Base-by-base conservation (phyloP, 768 basidiomycete genomes). In the Kwoniella shandongensis region DNA sequence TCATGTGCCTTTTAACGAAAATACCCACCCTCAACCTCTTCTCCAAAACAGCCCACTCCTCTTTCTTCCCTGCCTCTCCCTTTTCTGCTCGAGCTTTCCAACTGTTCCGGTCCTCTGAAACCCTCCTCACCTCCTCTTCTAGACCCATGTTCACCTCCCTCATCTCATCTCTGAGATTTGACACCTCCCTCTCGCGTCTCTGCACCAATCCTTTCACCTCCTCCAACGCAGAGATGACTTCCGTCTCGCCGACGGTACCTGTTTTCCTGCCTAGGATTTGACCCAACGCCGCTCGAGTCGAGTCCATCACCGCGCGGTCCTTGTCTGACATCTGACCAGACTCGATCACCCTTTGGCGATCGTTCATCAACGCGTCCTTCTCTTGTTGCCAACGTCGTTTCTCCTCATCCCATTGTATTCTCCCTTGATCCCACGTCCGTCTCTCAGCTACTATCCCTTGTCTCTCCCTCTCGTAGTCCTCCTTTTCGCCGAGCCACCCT, bases 81-180 rank as follows among this genome's bases (percentile, higher is more conserved):
- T 67, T 53, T 18, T 76, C 75, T 15, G 56, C 47, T 44, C 62
- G 61, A 11, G 26, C 51, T 47, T 63, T 69, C 67, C 66, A 72
- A 2, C n/a, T 38, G 54, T 77, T 71, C 30, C 73, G 40, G 44
- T 78, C 77, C 17, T 58, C 59, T 17, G 62, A 59, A 2, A 69
- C 63, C 39, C 73, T 39, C 12, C 58, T 60, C 27, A 75, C 40
- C 51, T 78, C 76, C 39, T 66, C 67, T 44, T 78, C 77, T 7
- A 76, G 50, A 12, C 75, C 74, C 62, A 73, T 66, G 30, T 66
- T 72, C 23, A 76, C 73, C 50, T 75, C 72, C 51, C 63, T 58
- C 70, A 77, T 69, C 61, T 78, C 76, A 17, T 68, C 69, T 35
- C 54, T 62, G 39, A 74, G 56, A 25, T 57, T 51, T 5, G 51